phyloP scores from a whole-genome alignment of 2,329 filamentous ascomycete species.

The Pseudopyricularia cyperi region DNA sequence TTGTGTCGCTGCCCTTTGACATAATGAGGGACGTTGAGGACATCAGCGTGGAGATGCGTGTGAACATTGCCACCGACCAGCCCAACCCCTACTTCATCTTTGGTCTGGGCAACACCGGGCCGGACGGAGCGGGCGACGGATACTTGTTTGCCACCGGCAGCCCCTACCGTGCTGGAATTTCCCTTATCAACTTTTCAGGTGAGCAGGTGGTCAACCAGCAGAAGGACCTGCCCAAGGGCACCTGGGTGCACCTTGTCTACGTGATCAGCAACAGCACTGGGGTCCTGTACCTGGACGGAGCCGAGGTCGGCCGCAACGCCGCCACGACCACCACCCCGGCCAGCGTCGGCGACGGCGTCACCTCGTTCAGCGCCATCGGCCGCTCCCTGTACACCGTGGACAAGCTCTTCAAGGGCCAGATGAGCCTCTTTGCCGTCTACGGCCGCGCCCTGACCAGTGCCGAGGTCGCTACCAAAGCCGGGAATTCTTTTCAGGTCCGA shows the following conservation, averaged over 20 bases:
- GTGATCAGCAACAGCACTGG: constrained; percentile 7
- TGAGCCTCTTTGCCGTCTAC: constrained; percentile 12
- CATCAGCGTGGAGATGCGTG: constrained; percentile 9
- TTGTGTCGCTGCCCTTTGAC: constrained; percentile 11
- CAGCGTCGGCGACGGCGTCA: constrained; percentile 10
- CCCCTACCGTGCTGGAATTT: constrained; percentile 10
- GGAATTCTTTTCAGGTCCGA: not conserved
- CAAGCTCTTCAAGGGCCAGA: constrained; percentile 10
- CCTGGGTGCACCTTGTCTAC: constrained; percentile 10
- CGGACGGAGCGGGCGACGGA: constrained; percentile 7
- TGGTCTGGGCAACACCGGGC: constrained; percentile 11
- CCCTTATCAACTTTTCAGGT: constrained; percentile 8
- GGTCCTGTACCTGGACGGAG: constrained; percentile 21
- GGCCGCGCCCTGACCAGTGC: constrained; percentile 9
- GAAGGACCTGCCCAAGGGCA: constrained; percentile 7
- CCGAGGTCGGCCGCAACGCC: constrained; percentile 24
- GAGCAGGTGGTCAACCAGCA: constrained; percentile 8
- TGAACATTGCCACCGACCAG: constrained; percentile 9
- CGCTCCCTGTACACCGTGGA: constrained; percentile 10
- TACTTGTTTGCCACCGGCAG: constrained; percentile 13
- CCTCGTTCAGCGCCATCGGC: constrained; percentile 11
- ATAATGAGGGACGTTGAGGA: constrained; percentile 8
- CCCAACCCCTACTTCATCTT: constrained; percentile 12
- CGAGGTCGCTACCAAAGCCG: constrained; percentile 6
- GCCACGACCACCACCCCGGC: constrained; percentile 6